Conservation (phyloP, 202 grass and related monocot genomes). For the Setaria italica region DNA sequence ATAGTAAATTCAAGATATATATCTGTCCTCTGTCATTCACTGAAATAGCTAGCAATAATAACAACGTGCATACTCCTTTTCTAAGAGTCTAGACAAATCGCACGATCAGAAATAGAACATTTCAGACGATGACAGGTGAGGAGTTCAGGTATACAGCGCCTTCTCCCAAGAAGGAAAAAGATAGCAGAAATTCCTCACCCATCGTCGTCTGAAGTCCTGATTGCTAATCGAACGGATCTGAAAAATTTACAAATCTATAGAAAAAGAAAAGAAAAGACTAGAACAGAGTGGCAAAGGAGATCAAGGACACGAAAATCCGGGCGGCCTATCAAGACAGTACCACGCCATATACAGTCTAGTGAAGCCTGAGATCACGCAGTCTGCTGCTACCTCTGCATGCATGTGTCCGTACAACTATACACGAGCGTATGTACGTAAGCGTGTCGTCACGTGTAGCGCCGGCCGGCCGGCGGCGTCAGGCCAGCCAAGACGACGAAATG, state of each 20-base stretch:
- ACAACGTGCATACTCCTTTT: background rate
- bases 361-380: background rate
- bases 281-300: background rate
- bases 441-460: background rate
- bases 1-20: background rate
- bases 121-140: slow-evolving; percentile 44
- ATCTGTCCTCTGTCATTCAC: background rate
- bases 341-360: slow-evolving; percentile 13
- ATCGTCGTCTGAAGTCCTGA: slow-evolving; percentile 32
- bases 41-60: background rate
- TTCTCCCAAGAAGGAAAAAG: background rate
- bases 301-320: slow-evolving; percentile 7
- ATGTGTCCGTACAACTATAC: background rate
- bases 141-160: background rate
- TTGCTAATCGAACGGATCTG: background rate
- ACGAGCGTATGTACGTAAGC: background rate
- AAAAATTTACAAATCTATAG: slow-evolving; percentile 1
- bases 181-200: slow-evolving; percentile 26
- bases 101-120: slow-evolving; percentile 34
- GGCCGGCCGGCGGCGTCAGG: slow-evolving; percentile 27
- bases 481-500: slow-evolving; percentile 66
- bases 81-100: background rate
- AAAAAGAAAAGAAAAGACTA: background rate
- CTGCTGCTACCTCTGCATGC: background rate
- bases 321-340: background rate